These are phyloP conservation scores for Dendrobium chrysotoxum DNA, from an alignment of 106 monocot genomes.

Conservation along the genomic window DNA sequence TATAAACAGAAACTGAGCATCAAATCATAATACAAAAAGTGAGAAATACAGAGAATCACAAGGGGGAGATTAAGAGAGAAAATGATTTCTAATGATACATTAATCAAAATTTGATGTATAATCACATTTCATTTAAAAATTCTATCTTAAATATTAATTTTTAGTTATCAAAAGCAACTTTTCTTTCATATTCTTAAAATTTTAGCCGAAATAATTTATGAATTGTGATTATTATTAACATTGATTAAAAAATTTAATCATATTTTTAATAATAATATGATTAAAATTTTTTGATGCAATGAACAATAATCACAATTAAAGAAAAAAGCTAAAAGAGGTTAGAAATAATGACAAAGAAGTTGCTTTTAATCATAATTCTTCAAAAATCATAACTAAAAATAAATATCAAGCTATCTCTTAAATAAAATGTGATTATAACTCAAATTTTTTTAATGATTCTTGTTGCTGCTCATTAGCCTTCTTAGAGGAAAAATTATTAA, in stretches of 20 bases:
- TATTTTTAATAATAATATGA: neutral
- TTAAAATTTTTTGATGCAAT: neutral
- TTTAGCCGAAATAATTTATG: neutral
- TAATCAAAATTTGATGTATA: neutral
- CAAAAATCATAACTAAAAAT: neutral
- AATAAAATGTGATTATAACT: neutral
- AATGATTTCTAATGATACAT: neutral
- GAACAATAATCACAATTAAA: neutral
- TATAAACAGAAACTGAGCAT: neutral
- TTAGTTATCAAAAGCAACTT: neutral
- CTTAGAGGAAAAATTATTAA: neutral
- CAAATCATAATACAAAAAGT: neutral
- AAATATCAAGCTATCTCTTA: neutral
- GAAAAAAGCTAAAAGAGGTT: too few species aligned
- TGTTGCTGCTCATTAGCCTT: neutral
- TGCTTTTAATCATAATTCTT: neutral
- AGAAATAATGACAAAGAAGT: neutral
- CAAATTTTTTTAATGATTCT: neutral
- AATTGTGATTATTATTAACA: neutral
- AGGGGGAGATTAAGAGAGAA: neutral
- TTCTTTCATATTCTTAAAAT: neutral
- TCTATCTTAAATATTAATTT: neutral
- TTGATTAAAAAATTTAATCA: neutral
- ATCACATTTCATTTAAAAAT: neutral
- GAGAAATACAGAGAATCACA: neutral